Evolutionary conservation across 805 yeast genomes (phyloP).

Genomic region (Tetrapisispora namnaoensis): DNA sequence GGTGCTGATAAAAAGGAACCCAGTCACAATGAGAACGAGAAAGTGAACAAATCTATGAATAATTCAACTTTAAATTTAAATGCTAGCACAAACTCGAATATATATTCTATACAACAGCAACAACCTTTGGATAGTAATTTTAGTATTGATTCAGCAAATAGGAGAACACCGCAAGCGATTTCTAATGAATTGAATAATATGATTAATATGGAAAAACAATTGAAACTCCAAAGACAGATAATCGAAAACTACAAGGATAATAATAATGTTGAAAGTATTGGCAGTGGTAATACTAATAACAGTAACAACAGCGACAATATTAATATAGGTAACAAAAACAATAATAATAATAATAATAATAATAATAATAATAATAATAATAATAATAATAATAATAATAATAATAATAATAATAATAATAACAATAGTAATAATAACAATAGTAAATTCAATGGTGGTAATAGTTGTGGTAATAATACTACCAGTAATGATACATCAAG

Average conservation of each 20-base stretch:
- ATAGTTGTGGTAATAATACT: too few species aligned
- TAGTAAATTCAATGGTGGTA: too few species aligned
- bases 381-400: too few species aligned
- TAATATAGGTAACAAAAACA: background rate
- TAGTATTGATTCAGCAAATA: background rate
- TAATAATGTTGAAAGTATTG: too few species aligned
- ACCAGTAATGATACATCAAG: background rate
- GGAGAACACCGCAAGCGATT: slow-evolving; percentile 1
- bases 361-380: too few species aligned
- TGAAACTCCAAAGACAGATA: background rate
- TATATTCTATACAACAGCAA: slow-evolving; percentile 1
- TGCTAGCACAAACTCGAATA: too few species aligned
- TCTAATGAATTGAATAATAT: slow-evolving; percentile 3
- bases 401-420: too few species aligned
- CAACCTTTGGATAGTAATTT: background rate
- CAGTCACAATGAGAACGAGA: background rate
- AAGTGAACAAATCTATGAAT: background rate
- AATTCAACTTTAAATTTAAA: background rate
- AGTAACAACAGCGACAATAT: background rate
- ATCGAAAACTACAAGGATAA: background rate
- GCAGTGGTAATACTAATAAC: background rate
- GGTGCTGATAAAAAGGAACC: slow-evolving; percentile 5
- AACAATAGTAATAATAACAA: too few species aligned
- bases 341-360: background rate
- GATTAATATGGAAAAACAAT: slow-evolving; percentile 4